Conservation (phyloP, 305 asterid species). For the Fraxinus latifolia region DNA sequence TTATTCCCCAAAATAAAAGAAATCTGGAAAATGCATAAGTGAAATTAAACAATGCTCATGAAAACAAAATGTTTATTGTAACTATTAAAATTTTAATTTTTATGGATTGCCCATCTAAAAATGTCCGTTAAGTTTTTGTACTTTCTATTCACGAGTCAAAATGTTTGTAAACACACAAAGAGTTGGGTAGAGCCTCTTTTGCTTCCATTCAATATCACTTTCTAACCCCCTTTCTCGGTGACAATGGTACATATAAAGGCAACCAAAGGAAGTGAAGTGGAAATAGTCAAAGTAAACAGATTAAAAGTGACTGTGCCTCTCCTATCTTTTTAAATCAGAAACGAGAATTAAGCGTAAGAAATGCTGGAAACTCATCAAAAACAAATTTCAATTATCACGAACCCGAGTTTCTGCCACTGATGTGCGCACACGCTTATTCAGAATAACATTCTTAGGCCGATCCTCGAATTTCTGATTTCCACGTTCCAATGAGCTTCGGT, state of each 20-base stretch:
- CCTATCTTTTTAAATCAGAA: background rate
- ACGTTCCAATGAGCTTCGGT: slow-evolving; percentile 60
- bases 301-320: background rate
- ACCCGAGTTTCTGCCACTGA: slow-evolving; percentile 90
- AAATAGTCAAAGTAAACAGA: slow-evolving; percentile 2
- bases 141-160: background rate
- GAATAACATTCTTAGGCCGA: slow-evolving; percentile 66
- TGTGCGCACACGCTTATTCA: slow-evolving; percentile 81
- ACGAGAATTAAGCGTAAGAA: slow-evolving; percentile 7
- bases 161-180: background rate
- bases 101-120: background rate
- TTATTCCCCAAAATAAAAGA: slow-evolving; percentile 9
- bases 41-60: background rate
- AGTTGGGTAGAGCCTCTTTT: background rate
- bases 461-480: slow-evolving; percentile 69
- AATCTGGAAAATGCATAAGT: background rate
- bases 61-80: slow-evolving; percentile 7
- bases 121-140: background rate
- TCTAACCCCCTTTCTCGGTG: background rate
- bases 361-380: slow-evolving; percentile 23
- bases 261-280: background rate
- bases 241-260: background rate
- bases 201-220: background rate
- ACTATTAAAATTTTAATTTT: slow-evolving; percentile 8
- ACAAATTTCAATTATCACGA: slow-evolving; percentile 35